Evolutionary conservation across 1,284 basidiomycete genomes (phyloP).

Genomic region (Tilletia horrida): DNA sequence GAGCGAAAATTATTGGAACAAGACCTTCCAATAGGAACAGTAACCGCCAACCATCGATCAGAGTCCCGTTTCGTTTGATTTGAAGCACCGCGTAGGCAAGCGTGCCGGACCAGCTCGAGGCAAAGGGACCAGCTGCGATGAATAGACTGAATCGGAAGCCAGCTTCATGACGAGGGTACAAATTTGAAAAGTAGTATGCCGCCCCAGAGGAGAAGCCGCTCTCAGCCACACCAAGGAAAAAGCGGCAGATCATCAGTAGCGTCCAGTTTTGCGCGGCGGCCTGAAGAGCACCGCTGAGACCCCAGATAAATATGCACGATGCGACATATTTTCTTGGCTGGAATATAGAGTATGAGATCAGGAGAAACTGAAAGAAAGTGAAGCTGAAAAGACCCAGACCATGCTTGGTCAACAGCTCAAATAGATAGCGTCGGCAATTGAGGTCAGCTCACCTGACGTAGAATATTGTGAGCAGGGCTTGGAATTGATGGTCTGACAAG

Average conservation of each 20-base stretch:
- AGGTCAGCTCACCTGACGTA: slow-evolving; percentile 28
- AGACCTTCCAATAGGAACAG: slow-evolving; percentile 48
- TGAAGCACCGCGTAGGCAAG: slow-evolving; percentile 48
- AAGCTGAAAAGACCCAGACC: slow-evolving; percentile 25
- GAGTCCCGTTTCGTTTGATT: slow-evolving; percentile 20
- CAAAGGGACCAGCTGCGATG: slow-evolving; percentile 29
- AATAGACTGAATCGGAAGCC: slow-evolving; percentile 44
- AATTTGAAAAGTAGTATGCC: slow-evolving; percentile 38
- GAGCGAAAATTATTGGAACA: slow-evolving; percentile 38
- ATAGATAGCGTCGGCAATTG: background rate
- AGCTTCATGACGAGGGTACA: slow-evolving; percentile 47
- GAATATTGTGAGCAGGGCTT: slow-evolving; percentile 46
- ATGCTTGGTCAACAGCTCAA: no score
- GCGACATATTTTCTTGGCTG: slow-evolving; percentile 40
- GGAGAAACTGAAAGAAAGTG: slow-evolving; percentile 29
- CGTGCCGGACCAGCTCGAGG: slow-evolving; percentile 27
- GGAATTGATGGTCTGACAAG: slow-evolving; percentile 38
- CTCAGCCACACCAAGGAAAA: slow-evolving; percentile 45
- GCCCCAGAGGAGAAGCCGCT: slow-evolving; percentile 46
- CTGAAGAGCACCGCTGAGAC: slow-evolving; percentile 36
- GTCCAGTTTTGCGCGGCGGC: slow-evolving; percentile 37
- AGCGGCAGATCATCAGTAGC: slow-evolving; percentile 41
- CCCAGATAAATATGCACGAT: slow-evolving; percentile 44
- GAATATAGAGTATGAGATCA: slow-evolving; percentile 42
- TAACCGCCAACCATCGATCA: slow-evolving; percentile 36